Conservation (phyloP, 2,329 filamentous ascomycete species). For the Trichoderma semiorbis region DNA sequence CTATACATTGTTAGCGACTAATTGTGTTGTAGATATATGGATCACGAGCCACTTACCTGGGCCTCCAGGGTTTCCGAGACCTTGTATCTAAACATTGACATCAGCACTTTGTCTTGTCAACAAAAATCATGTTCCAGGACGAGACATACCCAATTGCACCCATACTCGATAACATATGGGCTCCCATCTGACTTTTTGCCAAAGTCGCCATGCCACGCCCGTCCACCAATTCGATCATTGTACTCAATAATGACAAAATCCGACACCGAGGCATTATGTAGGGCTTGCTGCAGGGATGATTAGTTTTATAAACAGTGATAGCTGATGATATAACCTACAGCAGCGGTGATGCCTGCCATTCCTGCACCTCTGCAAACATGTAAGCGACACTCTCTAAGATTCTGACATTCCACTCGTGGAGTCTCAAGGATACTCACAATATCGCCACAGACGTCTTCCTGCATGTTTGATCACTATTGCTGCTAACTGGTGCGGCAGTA, state of each 20-base stretch:
- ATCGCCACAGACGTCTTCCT: conserved; percentile 33
- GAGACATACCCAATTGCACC: conserved; percentile 59
- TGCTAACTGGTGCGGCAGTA: background rate
- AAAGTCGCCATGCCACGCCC: conserved; percentile 56
- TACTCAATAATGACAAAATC: conserved; percentile 66
- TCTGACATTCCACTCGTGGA: background rate
- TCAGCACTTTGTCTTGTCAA: conserved; percentile 21
- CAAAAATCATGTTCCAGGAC: conserved; percentile 20
- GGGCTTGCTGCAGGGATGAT: conserved; percentile 42
- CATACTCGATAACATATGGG: conserved; percentile 59
- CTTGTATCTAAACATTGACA: conserved; percentile 21
- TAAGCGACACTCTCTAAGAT: background rate
- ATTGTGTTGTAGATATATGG: background rate
- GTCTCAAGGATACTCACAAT: conserved; percentile 23
- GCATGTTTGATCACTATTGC: conserved; percentile 19
- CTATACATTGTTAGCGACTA: conserved; percentile 21
- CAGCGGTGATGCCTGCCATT: conserved; percentile 60
- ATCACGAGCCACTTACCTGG: conserved; percentile 21
- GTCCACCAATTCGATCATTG: conserved; percentile 59
- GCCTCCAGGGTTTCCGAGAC: conserved; percentile 24
- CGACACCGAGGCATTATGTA: conserved; percentile 56
- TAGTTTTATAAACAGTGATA: background rate
- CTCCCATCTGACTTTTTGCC: conserved; percentile 48
- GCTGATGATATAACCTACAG: conserved; percentile 27
- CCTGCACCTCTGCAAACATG: conserved; percentile 47